A percentile compares a stretch with the other conserved stretches of the same genome.
These are phyloP conservation scores for Microdochium paspali DNA, from an alignment of 2,329 filamentous ascomycete genomes.

Conservation along the genomic window DNA sequence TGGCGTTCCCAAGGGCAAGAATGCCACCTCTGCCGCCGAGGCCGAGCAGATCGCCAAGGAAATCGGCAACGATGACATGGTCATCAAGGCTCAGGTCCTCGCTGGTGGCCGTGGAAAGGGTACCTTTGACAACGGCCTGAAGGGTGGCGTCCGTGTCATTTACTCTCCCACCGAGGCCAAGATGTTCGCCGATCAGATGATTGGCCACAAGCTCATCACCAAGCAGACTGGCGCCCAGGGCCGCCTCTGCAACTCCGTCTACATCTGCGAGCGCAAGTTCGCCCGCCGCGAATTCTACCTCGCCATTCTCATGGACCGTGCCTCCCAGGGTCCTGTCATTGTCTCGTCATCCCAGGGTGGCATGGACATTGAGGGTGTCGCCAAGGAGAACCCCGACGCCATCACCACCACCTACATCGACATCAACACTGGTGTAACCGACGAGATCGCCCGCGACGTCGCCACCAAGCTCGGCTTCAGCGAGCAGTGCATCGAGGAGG, in stretches of 20 bases:
- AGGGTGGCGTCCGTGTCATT: constrained; percentile 96
- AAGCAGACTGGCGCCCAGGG: constrained; percentile 96
- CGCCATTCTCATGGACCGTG: constrained; percentile 95
- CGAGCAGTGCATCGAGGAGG: constrained; percentile 92
- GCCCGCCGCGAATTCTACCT: constrained; percentile 98
- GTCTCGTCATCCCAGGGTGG: constrained; percentile 97
- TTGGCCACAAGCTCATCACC: constrained; percentile 98
- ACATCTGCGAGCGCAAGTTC: constrained; percentile 99
- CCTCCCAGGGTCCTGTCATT: constrained; percentile 83
- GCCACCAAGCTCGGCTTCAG: constrained; percentile 92
- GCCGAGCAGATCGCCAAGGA: constrained; percentile 85
- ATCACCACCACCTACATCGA: constrained; percentile 91
- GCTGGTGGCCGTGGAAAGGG: constrained; percentile 97
- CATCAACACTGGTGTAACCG: constrained; percentile 90
- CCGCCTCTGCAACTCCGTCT: constrained; percentile 93
- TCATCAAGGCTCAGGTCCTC: constrained; percentile 99
- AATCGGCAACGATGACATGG: constrained; percentile 92
- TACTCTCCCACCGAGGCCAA: constrained; percentile 94
- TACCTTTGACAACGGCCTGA: constrained; percentile 94
- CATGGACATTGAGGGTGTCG: constrained; percentile 98
- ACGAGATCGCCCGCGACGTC: constrained; percentile 86
- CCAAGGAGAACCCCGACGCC: constrained; percentile 93
- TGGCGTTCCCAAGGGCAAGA: constrained; percentile 81
- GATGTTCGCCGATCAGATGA: constrained; percentile 99
- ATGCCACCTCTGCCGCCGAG: constrained; percentile 75